These are phyloP conservation scores for Cucumis variabilis DNA, from an alignment of 331 rosid genomes.

Conservation along the genomic window DNA sequence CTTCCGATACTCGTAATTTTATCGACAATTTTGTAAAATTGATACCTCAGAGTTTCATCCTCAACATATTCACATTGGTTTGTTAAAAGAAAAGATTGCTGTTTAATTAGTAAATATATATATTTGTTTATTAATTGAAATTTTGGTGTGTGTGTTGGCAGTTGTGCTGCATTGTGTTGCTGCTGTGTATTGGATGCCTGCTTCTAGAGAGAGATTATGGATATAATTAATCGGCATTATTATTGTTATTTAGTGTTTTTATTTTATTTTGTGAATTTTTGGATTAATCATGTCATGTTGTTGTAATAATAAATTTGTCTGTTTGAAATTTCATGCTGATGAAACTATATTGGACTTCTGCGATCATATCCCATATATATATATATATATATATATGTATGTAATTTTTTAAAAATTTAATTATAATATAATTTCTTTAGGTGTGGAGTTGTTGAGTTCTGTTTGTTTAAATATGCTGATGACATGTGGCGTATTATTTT, in stretches of 20 bases:
- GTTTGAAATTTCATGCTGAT: conserved; percentile 1
- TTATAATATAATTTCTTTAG: neutral
- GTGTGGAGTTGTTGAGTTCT: neutral
- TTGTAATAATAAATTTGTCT: conserved; percentile 8
- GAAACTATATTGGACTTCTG: neutral
- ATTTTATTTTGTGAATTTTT: neutral
- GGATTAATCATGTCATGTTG: neutral
- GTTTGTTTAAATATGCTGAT: neutral
- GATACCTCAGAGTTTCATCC: no score
- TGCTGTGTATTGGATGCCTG: conserved; percentile 76
- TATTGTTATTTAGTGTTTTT: neutral
- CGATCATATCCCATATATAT: neutral
- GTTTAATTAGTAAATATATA: no score
- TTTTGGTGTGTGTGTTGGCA: conserved; percentile 29
- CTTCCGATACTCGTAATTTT: no score
- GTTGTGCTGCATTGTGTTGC: conserved; percentile 81
- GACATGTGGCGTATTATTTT: neutral
- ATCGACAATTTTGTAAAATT: no score
- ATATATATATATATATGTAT: neutral
- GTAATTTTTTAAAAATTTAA: neutral
- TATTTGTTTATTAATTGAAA: no score
- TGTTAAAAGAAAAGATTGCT: no score
- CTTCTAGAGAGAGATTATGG: conserved; percentile 19
- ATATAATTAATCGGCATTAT: no score
- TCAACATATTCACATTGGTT: no score